Evolutionary conservation across 768 basidiomycete genomes (phyloP).

Genomic region (Lactarius sanguifluus): DNA sequence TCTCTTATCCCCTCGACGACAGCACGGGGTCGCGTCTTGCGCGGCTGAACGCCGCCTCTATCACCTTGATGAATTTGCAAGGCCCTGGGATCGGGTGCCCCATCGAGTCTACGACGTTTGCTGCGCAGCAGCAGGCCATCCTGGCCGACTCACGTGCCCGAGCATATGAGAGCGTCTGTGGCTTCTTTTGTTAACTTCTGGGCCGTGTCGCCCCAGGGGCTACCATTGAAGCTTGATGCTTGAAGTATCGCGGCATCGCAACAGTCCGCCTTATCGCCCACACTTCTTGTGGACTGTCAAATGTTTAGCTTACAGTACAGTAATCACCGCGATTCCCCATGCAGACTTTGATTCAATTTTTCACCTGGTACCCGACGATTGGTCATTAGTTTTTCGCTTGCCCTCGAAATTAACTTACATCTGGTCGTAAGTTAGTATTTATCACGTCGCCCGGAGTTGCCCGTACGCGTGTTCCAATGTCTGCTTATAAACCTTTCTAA

Average conservation of each 20-base stretch:
- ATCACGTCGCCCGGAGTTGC: too few relatives aligned
- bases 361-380: neutral
- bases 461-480: too few relatives aligned
- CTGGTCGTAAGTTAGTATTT: too few relatives aligned
- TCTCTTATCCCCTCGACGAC: conserved; percentile 33
- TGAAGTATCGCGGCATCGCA: neutral
- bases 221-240: neutral
- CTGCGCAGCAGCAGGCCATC: conserved; percentile 21
- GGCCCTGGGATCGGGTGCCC: conserved; percentile 34
- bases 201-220: neutral
- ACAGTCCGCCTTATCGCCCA: neutral
- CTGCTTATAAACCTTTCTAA: too few relatives aligned
- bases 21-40: conserved; percentile 27
- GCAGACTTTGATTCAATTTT: neutral
- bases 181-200: neutral
- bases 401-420: neutral
- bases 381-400: neutral
- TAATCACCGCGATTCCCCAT: neutral
- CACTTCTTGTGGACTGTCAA: neutral
- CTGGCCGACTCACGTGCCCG: neutral
- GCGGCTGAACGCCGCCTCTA: conserved; percentile 32
- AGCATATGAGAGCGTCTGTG: neutral
- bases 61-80: conserved; percentile 35
- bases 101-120: conserved; percentile 31
- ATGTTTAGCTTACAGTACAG: neutral